A percentile compares a stretch with the other conserved stretches of the same genome.
These are phyloP conservation scores for Stentor roeselii DNA, from an alignment of 73 alveolate genomes.

Conservation along the genomic window DNA sequence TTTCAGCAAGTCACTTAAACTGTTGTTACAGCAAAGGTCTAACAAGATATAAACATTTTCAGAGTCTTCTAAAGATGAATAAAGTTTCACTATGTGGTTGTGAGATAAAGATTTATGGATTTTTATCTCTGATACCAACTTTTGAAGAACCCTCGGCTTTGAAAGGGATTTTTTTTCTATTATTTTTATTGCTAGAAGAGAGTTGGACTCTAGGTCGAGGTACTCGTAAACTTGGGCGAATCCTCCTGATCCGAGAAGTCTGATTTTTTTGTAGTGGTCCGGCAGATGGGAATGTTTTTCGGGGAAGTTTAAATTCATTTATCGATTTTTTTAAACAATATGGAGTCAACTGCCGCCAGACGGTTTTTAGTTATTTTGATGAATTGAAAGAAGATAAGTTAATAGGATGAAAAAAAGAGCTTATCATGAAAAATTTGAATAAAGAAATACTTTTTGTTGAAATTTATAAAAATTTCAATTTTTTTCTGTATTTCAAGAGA, in stretches of 20 bases:
- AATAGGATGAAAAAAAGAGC: no score
- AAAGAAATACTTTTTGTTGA: no score
- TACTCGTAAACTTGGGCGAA: background rate
- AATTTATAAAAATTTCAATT: no score
- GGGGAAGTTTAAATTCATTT: no score
- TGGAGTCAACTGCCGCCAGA: no score
- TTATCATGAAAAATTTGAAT: no score
- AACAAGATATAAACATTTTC: conserved; percentile 58
- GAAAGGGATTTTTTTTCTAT: background rate
- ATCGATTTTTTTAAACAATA: no score
- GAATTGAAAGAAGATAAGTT: no score
- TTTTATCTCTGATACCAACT: conserved; percentile 40
- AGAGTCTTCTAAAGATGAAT: conserved; percentile 60
- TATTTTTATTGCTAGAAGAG: background rate
- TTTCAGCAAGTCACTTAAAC: conserved; percentile 51
- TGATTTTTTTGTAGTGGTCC: background rate
- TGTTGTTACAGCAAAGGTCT: conserved; percentile 65
- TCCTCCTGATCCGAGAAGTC: background rate
- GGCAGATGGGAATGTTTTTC: no score
- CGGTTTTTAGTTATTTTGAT: no score
- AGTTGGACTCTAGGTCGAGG: background rate
- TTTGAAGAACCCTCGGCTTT: background rate
- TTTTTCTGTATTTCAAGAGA: no score
- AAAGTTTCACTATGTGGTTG: conserved; percentile 66
- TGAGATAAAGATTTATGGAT: conserved; percentile 56